A percentile compares a stretch with the other conserved stretches of the same genome.
These are phyloP conservation scores for Diplodia seriata DNA, from an alignment of 2,329 filamentous ascomycete species.

Conservation along the genomic window DNA sequence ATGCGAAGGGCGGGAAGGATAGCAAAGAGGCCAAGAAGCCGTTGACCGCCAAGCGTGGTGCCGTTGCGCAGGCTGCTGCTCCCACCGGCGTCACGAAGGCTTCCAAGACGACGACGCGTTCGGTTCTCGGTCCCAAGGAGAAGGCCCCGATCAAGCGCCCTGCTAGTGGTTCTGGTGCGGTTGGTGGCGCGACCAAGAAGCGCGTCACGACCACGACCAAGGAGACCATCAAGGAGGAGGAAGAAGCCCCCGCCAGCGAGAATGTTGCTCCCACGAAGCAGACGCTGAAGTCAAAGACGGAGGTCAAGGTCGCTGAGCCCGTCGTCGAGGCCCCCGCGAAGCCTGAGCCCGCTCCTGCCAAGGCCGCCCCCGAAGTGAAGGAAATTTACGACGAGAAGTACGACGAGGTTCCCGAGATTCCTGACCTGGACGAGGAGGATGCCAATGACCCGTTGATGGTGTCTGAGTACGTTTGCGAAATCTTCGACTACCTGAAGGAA, in stretches of 20 bases:
- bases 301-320: constrained; percentile 36
- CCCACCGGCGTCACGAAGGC: constrained; percentile 83
- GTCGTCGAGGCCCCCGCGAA: constrained; percentile 41
- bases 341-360: constrained; percentile 42
- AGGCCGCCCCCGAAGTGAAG: constrained; percentile 35
- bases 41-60: constrained; percentile 62
- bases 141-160: constrained; percentile 76
- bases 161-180: constrained; percentile 73
- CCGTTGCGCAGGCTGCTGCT: constrained; percentile 79
- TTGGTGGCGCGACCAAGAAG: constrained; percentile 72
- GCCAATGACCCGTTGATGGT: constrained; percentile 96
- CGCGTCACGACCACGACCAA: constrained; percentile 62
- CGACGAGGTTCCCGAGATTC: constrained; percentile 39
- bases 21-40: constrained; percentile 76
- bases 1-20: constrained; percentile 50
- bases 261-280: constrained; percentile 67
- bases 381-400: constrained; percentile 43
- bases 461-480: constrained; percentile 94
- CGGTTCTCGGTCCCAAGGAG: constrained; percentile 71
- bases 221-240: constrained; percentile 61
- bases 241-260: constrained; percentile 63
- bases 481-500: constrained; percentile 93
- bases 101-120: constrained; percentile 66
- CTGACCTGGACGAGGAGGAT: constrained; percentile 83
- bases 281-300: constrained; percentile 38